Evolutionary conservation across 177 flowering plant genomes (phyloP).

Genomic region (Vitis hybrid): DNA sequence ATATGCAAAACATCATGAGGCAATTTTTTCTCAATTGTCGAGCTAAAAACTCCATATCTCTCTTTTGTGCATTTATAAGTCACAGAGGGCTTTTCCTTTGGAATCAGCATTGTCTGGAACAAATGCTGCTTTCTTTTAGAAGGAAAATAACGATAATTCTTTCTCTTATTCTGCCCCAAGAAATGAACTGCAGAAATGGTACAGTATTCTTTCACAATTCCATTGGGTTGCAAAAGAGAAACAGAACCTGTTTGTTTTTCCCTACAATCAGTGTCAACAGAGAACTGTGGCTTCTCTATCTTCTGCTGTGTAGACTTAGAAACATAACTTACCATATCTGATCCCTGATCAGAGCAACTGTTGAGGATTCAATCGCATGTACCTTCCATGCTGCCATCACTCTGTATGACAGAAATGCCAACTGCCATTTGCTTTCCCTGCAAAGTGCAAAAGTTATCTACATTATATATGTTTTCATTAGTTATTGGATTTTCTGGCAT

Average conservation of each 20-base stretch:
- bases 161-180: not conserved
- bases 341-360: not conserved
- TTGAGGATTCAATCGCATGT: conserved; percentile 3
- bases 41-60: not conserved
- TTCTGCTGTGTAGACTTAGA: not conserved
- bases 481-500: not conserved
- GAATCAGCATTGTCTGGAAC: not conserved
- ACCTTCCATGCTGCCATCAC: not conserved
- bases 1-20: not conserved
- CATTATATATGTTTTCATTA: not conserved
- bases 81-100: not conserved
- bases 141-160: not conserved
- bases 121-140: conserved; percentile 1
- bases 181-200: not conserved
- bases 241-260: not conserved
- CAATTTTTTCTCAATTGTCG: not conserved
- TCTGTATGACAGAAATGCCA: not conserved
- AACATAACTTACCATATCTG: not conserved
- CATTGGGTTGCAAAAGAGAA: not conserved
- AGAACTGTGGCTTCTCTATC: not conserved
- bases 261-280: not conserved
- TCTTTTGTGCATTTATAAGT: not conserved
- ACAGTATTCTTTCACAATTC: not conserved
- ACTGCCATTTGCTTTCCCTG: not conserved
- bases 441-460: not conserved